These are phyloP conservation scores for Sarcodon aspratus DNA, from an alignment of 768 basidiomycete species.

Conservation along the genomic window DNA sequence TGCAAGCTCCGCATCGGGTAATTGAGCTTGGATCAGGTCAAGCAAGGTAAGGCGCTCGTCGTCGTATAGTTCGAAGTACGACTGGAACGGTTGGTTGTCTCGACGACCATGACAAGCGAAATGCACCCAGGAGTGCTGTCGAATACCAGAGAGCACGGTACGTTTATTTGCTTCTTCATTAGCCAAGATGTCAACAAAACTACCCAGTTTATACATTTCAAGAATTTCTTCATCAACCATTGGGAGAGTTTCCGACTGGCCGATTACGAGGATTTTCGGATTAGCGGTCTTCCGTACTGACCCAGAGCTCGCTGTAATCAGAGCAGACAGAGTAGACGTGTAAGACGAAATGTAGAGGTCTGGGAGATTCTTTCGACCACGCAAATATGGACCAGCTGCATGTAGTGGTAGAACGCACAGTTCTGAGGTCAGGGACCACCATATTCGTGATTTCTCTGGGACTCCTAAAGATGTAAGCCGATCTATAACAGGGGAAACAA, in stretches of 20 bases:
- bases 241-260: conserved; percentile 1
- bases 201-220: neutral
- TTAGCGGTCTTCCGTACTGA: neutral
- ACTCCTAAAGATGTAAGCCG: conserved; percentile 1
- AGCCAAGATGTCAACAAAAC: neutral
- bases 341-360: conserved; percentile 19
- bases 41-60: conserved; percentile 8
- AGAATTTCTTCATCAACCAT: conserved; percentile 3
- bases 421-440: conserved; percentile 20
- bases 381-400: conserved; percentile 18
- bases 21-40: conserved; percentile 9
- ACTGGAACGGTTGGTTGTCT: conserved; percentile 12
- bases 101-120: conserved; percentile 17
- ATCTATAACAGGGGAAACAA: conserved; percentile 4
- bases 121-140: conserved; percentile 12
- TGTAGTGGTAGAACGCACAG: conserved; percentile 21
- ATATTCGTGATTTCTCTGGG: conserved; percentile 1
- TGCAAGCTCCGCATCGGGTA: conserved; percentile 18
- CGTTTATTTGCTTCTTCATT: conserved; percentile 2
- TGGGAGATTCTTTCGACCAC: conserved; percentile 2
- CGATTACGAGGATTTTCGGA: neutral
- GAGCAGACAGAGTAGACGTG: conserved; percentile 14
- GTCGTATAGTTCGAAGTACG: conserved; percentile 17
- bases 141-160: conserved; percentile 4
- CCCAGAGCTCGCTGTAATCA: conserved; percentile 5